Percentiles rank a stretch among this genome's conserved stretches.
Evolutionary conservation across 129 eudicot genomes (phyloP).

Genomic region (Helianthus annuus): HanXRQr2.0-SUNRISE NC_035446.2:61354935-61355434

Average conservation of each 20-base stretch:
- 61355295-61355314: conserved; percentile 61
- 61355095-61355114: not conserved
- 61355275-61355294: conserved; percentile 7
- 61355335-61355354: conserved; percentile 54
- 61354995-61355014: conserved; percentile 58
- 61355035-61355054: conserved; percentile 53
- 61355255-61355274: conserved; percentile 43
- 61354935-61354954: conserved; percentile 65
- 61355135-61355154: conserved; percentile 58
- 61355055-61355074: conserved; percentile 35
- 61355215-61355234: conserved; percentile 70
- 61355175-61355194: conserved; percentile 48
- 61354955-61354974: conserved; percentile 27
- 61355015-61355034: conserved; percentile 64
- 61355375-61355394: conserved; percentile 52
- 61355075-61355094: not conserved
- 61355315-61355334: conserved; percentile 87
- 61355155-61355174: conserved; percentile 60
- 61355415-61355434: not conserved
- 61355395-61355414: conserved; percentile 54
- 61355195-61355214: conserved; percentile 60
- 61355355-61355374: conserved; percentile 49
- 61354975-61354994: conserved; percentile 27
- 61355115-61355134: not conserved
- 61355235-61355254: conserved; percentile 84